phyloP scores from a whole-genome alignment of 306 rosid species.

The Elaeagnus macrophylla region DNA sequence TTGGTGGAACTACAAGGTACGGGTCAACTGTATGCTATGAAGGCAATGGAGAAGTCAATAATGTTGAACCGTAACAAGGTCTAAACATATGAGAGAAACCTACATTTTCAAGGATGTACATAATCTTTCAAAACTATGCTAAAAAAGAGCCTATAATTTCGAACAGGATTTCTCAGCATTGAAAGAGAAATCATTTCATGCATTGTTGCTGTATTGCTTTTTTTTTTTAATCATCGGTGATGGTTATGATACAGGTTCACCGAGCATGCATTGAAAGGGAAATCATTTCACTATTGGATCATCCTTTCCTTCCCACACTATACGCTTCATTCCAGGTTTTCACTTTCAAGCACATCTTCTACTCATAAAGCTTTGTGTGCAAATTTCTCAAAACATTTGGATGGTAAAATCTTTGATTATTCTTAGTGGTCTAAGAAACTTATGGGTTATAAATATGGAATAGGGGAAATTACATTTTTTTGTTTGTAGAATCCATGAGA shows the following conservation, averaged over 20 bases:
- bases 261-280: constrained; percentile 89
- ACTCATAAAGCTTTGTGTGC: no score
- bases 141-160: background rate
- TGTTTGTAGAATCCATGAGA: no score
- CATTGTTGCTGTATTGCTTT: no score
- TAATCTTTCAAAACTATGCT: background rate
- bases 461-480: no score
- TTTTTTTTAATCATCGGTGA: no score
- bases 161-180: background rate
- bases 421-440: no score
- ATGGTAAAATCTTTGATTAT: no score
- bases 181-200: no score
- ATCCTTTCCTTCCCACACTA: constrained; percentile 90
- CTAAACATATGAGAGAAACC: constrained; percentile 18
- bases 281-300: constrained; percentile 76
- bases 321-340: constrained; percentile 90
- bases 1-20: constrained; percentile 81
- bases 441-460: no score
- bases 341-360: no score
- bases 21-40: constrained; percentile 80
- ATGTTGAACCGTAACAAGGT: constrained; percentile 95
- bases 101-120: constrained; percentile 7
- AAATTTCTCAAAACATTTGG: no score
- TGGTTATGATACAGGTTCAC: constrained; percentile 63
- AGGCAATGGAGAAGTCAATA: constrained; percentile 86